Conservation (phyloP, 306 rosid genomes). For the Fagus sylvatica region DNA sequence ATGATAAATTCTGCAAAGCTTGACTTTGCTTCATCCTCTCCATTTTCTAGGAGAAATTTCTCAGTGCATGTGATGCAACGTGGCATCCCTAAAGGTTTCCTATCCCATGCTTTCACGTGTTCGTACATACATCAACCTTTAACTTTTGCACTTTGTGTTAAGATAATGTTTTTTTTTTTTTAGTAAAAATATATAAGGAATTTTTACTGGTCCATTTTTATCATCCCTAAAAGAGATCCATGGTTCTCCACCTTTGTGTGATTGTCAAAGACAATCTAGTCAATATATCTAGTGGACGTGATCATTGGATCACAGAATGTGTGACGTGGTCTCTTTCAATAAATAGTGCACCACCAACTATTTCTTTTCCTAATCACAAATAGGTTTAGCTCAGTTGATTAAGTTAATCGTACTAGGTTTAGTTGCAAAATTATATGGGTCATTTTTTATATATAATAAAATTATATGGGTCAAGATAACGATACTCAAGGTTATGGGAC, state of each 20-base stretch:
- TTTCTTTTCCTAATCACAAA: too few species aligned
- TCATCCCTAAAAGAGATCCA: too few species aligned
- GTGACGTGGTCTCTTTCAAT: not conserved
- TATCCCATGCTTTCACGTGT: slow-evolving; percentile 31
- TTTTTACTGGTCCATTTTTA: too few species aligned
- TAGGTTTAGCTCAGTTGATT: not conserved
- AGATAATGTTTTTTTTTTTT: slow-evolving; percentile 32
- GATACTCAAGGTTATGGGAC: not conserved
- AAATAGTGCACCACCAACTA: not conserved
- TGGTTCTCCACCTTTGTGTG: too few species aligned
- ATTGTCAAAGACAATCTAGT: not conserved
- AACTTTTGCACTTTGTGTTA: slow-evolving; percentile 6
- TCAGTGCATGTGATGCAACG: slow-evolving; percentile 1
- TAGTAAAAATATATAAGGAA: not conserved
- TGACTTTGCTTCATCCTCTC: slow-evolving; percentile 24
- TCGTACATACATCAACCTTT: slow-evolving; percentile 37
- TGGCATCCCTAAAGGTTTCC: slow-evolving; percentile 6
- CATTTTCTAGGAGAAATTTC: not conserved
- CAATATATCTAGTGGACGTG: not conserved
- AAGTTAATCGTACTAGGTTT: too few species aligned
- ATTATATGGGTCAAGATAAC: not conserved
- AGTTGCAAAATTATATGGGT: not conserved
- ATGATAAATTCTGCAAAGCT: slow-evolving; percentile 13
- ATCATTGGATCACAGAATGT: not conserved
- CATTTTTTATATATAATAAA: too few species aligned